Evolutionary conservation across 2,329 filamentous ascomycete species (phyloP), one percentile per base, ranked within the genome.

Genomic region (Aspergillus unguis): DNA sequence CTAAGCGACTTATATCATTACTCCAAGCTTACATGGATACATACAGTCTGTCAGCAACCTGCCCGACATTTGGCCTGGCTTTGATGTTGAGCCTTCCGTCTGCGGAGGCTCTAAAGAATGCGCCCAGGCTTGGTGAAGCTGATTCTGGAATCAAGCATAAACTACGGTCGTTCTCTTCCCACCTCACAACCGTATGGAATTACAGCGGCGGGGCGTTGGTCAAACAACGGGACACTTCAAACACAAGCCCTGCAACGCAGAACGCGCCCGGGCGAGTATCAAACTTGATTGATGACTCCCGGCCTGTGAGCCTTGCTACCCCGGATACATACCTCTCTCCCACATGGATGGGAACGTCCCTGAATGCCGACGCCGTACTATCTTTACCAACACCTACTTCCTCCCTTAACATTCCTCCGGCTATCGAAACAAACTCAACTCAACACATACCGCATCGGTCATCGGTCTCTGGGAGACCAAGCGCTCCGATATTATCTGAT

Each of bases 1-100:
- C 69, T 3, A 65, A 68, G 40, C 64, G 70, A 9, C 58, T 71
- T 5, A 58, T 71, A 8, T 62, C 67, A 27, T 61, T 75, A 37
- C 58, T 75, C 6, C 70, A 69, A 32, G 57, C 61, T 55, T 66
- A 72, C 54, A 62, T 77, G 64, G 71, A 75, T 36, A 68, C 63
- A 11, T 74, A 71, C 54, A 71, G 72, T 29, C 68, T 69, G 50
- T 72, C 63, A 33, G 74, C 66, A 44, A 71, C 62, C 46, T 70
- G 57, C 56, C 73, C 66, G 50, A 80, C 67, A 0, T 74, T 74
- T 50, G 73, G 73, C 25, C 68, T 70, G 57, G 67, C 72, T 26
- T 60, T 75, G 28, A 69, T 64, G 36, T 66, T 66, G 49, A 66
- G 68, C 11, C 63, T 70, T 67, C 55, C 58, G 3, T 46, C 33